Evolutionary conservation across 2,329 filamentous ascomycete genomes (phyloP).

Genomic region (Pestalotiopsis sp.): DNA sequence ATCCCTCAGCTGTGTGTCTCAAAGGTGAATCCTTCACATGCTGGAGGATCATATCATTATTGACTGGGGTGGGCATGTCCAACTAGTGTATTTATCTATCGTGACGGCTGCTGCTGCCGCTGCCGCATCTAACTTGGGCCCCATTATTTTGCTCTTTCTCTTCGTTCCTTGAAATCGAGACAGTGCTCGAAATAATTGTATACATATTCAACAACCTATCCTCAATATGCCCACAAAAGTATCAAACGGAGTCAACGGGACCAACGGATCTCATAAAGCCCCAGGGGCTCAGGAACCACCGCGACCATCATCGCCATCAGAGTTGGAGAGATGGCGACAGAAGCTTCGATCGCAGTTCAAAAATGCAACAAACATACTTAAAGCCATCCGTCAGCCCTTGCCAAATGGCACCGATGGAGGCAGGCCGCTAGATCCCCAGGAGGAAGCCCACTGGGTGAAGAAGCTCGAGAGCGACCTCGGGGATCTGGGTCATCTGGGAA

Average conservation of each 20-base stretch:
- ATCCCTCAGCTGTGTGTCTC: neutral
- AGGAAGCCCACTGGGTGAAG: neutral
- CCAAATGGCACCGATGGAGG: neutral
- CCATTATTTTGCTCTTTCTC: neutral
- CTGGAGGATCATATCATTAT: neutral
- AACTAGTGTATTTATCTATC: neutral
- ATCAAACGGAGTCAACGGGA: neutral
- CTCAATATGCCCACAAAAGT: neutral
- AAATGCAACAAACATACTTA: neutral
- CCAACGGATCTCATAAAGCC: neutral
- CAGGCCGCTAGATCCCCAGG: neutral
- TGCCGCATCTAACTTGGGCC: neutral
- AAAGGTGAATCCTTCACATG: neutral
- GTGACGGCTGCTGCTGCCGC: neutral
- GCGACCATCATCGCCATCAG: neutral
- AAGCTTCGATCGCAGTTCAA: neutral
- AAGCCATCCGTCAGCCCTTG: neutral
- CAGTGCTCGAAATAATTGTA: neutral
- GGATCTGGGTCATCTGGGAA: neutral
- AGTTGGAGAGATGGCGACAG: neutral
- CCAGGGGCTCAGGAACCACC: neutral
- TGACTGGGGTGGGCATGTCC: neutral
- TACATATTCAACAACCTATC: neutral
- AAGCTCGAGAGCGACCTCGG: slow-evolving; percentile 1
- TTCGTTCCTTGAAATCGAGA: neutral